These are phyloP conservation scores for Meripilus lineatus DNA, from an alignment of 1,284 basidiomycete species.

Conservation along the genomic window DNA sequence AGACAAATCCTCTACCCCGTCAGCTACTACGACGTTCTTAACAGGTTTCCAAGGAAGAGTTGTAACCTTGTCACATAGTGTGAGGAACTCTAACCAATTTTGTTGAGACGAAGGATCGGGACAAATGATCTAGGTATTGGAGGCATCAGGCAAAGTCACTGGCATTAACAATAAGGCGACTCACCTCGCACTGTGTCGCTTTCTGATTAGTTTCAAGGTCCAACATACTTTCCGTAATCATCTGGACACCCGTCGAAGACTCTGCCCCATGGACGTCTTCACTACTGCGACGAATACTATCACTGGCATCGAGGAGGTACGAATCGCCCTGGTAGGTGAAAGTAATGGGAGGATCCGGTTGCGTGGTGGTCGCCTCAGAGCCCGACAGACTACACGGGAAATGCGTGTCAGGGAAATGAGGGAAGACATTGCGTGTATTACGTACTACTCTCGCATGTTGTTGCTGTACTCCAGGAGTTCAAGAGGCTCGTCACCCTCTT, in stretches of 20 bases:
- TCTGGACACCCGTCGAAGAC: conserved; percentile 8
- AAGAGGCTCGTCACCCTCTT: conserved; percentile 32
- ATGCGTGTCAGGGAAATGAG: not conserved
- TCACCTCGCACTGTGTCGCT: conserved; percentile 51
- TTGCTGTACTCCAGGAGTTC: conserved; percentile 39
- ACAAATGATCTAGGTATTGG: conserved; percentile 42
- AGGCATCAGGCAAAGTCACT: no score
- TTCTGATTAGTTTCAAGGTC: conserved; percentile 56
- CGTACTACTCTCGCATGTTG: conserved; percentile 43
- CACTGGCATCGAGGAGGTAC: conserved; percentile 48
- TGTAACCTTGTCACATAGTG: conserved; percentile 45
- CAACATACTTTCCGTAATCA: conserved; percentile 28
- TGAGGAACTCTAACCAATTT: conserved; percentile 50
- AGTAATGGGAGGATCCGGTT: conserved; percentile 49
- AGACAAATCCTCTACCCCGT: no score
- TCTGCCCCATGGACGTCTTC: conserved; percentile 15
- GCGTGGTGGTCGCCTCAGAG: conserved; percentile 19
- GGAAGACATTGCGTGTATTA: conserved; percentile 13
- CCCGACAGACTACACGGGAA: no score
- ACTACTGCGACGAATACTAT: conserved; percentile 44
- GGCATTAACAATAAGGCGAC: conserved; percentile 6
- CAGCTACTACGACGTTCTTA: no score
- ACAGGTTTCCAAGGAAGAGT: conserved; percentile 19
- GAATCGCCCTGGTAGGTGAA: conserved; percentile 34
- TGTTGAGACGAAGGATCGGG: conserved; percentile 32